Conservation (phyloP, 1,139 yeast species). For the Taphrina pruni region DNA sequence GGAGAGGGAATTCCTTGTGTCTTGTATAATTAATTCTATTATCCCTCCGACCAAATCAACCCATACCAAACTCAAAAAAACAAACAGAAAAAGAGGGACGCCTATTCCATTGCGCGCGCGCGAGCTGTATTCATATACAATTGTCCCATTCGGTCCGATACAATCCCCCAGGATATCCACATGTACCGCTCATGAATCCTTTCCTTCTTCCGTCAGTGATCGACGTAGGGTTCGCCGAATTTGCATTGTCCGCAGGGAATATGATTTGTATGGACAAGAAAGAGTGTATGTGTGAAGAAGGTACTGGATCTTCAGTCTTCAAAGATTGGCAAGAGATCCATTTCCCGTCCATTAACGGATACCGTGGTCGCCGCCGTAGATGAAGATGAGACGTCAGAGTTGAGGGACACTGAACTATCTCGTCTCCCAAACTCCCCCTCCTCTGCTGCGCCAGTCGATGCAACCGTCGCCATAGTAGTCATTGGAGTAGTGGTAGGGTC, state of each 20-base stretch:
- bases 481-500: not conserved
- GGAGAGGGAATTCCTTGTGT: too few species aligned
- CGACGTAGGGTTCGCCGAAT: too few species aligned
- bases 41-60: too few species aligned
- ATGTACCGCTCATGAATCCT: not conserved
- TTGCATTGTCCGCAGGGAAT: too few species aligned
- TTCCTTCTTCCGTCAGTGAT: too few species aligned
- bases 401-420: not conserved
- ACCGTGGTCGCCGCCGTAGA: not conserved
- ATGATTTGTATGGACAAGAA: too few species aligned
- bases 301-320: not conserved
- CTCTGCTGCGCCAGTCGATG: not conserved
- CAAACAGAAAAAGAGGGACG: too few species aligned
- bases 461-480: not conserved
- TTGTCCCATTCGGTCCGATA: slow-evolving; percentile 45
- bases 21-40: too few species aligned
- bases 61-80: too few species aligned
- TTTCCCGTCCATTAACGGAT: not conserved
- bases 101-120: too few species aligned
- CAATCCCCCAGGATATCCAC: slow-evolving; percentile 45
- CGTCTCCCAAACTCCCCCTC: not conserved
- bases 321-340: slow-evolving; percentile 21
- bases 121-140: too few species aligned
- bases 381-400: not conserved
- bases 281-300: too few species aligned